phyloP scores from a whole-genome alignment of 75 land plant species.

The Isoetes taiwanensis region DNA sequence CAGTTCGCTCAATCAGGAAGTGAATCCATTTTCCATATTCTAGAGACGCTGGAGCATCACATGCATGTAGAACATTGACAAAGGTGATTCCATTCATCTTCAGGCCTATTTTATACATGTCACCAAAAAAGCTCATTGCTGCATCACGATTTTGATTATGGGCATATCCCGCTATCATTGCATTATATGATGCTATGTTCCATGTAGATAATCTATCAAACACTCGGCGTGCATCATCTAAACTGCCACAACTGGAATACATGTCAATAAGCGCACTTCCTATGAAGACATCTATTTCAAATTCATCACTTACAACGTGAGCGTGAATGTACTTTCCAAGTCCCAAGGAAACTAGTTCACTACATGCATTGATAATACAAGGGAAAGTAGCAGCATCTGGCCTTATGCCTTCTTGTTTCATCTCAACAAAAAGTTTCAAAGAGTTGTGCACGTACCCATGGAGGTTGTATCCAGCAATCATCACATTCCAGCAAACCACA shows the following conservation, averaged over 20 bases:
- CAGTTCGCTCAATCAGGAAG: not conserved
- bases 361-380: conserved; percentile 22
- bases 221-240: conserved; percentile 22
- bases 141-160: conserved; percentile 1
- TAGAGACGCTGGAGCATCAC: conserved; percentile 4
- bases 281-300: conserved; percentile 12
- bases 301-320: conserved; percentile 19
- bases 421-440: conserved; percentile 26
- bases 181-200: conserved; percentile 16
- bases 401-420: conserved; percentile 27
- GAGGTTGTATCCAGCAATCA: conserved; percentile 25
- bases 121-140: conserved; percentile 1
- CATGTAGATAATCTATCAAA: conserved; percentile 21
- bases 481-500: too few species aligned
- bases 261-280: conserved; percentile 34
- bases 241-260: conserved; percentile 24
- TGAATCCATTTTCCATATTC: conserved; percentile 15
- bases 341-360: conserved; percentile 1
- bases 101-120: conserved; percentile 10
- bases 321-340: conserved; percentile 35
- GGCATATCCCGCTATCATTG: conserved; percentile 21
- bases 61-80: conserved; percentile 9
- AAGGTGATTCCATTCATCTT: conserved; percentile 12
- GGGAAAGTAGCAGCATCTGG: conserved; percentile 43
- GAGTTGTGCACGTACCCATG: conserved; percentile 26